Conservation (phyloP, 2,329 filamentous ascomycete species). For the Scedosporium apiospermum region DNA sequence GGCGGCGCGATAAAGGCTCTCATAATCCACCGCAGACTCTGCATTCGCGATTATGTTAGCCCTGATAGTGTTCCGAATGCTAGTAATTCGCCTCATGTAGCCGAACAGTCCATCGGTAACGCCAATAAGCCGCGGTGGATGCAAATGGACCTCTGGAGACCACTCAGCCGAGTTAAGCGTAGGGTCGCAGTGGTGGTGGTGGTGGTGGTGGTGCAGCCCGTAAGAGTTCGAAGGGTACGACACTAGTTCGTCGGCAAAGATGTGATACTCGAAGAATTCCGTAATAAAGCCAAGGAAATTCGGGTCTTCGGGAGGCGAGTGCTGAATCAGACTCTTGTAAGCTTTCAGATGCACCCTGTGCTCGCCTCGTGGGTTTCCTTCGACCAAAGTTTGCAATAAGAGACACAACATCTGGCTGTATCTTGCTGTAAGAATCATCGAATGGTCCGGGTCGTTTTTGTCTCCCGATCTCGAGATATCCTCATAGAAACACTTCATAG, state of each 20-base stretch:
- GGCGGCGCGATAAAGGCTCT: constrained; percentile 60
- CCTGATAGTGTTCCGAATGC: constrained; percentile 65
- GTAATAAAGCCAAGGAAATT: constrained; percentile 56
- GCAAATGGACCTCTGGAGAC: constrained; percentile 28
- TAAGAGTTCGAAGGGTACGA: constrained; percentile 29
- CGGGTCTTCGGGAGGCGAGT: constrained; percentile 51
- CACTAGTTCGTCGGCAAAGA: constrained; percentile 54
- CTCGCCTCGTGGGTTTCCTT: constrained; percentile 51
- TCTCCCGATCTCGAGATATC: constrained; percentile 31
- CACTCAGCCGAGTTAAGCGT: constrained; percentile 32
- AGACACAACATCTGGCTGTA: constrained; percentile 57
- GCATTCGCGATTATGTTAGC: constrained; percentile 50
- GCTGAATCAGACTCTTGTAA: constrained; percentile 61
- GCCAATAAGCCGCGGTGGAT: constrained; percentile 57
- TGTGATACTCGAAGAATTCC: constrained; percentile 81
- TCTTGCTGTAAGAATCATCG: constrained; percentile 40
- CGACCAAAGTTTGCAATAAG: constrained; percentile 46
- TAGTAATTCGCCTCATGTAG: constrained; percentile 69
- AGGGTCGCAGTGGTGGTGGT: background rate
- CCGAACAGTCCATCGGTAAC: constrained; percentile 75
- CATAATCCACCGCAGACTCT: constrained; percentile 64
- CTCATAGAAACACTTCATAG: constrained; percentile 41
- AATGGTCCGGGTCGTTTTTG: constrained; percentile 32
- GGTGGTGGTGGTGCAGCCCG: constrained; percentile 17
- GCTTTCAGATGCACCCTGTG: constrained; percentile 73